Evolutionary conservation across 805 yeast genomes (phyloP), one percentile per base, ranked within the genome.

Genomic region (Kuraishia floccosa): DNA sequence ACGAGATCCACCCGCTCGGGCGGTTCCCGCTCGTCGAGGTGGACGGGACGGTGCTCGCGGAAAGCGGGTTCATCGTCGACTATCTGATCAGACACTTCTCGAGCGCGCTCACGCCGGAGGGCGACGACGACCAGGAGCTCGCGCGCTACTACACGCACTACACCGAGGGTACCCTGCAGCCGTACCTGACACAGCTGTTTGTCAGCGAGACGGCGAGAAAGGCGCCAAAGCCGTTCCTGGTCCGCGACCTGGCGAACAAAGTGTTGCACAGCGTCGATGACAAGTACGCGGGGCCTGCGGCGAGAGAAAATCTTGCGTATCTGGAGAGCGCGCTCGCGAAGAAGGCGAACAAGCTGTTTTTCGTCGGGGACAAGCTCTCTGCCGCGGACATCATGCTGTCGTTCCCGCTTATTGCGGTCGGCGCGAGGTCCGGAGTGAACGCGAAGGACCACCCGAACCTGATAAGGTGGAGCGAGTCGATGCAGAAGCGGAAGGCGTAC

Each of bases 161-260:
- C 40, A 47, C 68, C n/a, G 89, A 80, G 49, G 81, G 75, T 1
- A 63, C 81, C 15, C 46, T 79, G 12, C 75, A 69, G 46, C 71
- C 37, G 4, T 17, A 16, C 10, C 15, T 27, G 51, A 56, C 10
- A 7, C 17, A 30, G 10, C 6, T 34, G 31, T 44, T 51, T 17
- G 30, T 61, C 27, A 45, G 52, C 16, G 47, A 59, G 3, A 52
- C 52, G 17, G 67, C 65, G 5, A 19, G 10, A 19, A 10, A 19
- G 9, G 22, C 22, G 22, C 22, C 22, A 7, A 10, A 7, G 7
- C 22, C 22, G 7, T 19, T 19, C 22, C 10, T 19, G 9, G 10
- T 19, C 10, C 22, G 22, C 22, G 9, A 7, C 9, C 7, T 19
- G 9, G 9, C 10, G 9, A 19, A 7, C 9, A 7, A 10, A 7